phyloP scores from a whole-genome alignment of 495 filamentous ascomycete genomes.

The Penicillium ochrochloron region DNA sequence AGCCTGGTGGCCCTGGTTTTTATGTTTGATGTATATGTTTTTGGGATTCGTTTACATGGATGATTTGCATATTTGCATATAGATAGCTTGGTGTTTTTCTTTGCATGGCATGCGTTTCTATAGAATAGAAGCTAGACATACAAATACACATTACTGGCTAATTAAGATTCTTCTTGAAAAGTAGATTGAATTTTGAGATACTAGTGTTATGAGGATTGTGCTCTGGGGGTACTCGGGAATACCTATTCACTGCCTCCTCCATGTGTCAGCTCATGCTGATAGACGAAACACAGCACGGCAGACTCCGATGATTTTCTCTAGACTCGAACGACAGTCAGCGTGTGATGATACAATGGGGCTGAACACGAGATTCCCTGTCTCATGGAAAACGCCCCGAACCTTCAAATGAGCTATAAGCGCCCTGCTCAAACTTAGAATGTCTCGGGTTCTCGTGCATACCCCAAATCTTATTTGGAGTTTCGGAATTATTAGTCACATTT shows the following conservation, averaged over 20 bases:
- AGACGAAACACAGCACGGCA: not conserved
- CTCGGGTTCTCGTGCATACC: not conserved
- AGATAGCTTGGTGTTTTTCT: slow-evolving; percentile 14
- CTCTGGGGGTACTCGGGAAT: too few species aligned
- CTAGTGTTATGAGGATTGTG: too few species aligned
- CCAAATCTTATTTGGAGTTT: not conserved
- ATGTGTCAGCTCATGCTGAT: too few species aligned
- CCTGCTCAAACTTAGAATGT: not conserved
- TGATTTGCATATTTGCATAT: slow-evolving; percentile 20
- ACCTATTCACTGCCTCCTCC: too few species aligned
- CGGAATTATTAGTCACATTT: not conserved
- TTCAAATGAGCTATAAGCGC: not conserved
- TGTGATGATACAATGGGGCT: not conserved
- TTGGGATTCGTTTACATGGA: not conserved
- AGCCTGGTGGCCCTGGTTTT: not conserved
- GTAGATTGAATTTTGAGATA: not conserved
- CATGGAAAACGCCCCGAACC: not conserved
- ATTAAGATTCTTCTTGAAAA: slow-evolving; percentile 22
- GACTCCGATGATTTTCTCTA: not conserved
- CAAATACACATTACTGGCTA: slow-evolving; percentile 23
- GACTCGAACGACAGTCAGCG: not conserved
- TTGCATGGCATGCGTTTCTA: slow-evolving; percentile 14
- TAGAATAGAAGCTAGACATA: slow-evolving; percentile 16
- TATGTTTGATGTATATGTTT: slow-evolving; percentile 13
- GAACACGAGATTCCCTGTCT: not conserved